Evolutionary conservation across 768 basidiomycete genomes (phyloP), one percentile per base, ranked within the genome.

Genomic region (Myochromella boudieri): DNA sequence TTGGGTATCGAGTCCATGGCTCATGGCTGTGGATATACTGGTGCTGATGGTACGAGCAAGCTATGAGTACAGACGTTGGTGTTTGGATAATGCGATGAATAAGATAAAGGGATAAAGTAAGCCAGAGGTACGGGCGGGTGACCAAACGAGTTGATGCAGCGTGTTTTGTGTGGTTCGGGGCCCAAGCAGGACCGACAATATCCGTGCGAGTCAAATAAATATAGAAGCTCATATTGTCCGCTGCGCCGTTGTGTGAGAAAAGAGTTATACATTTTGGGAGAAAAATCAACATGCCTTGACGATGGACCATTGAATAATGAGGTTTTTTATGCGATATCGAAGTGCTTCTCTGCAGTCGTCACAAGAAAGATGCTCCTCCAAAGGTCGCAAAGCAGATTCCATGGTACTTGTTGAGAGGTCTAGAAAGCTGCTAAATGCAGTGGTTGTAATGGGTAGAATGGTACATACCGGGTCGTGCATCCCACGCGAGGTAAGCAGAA

Each of bases 401-500:
- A 91, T 84, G 2, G 80, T 70, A 44, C 72, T 77, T 27, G 82
- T 83, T 15, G 87, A 86, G n/a, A 90, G 60, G 62, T 91, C 88
- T 90, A 27, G 20, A 6, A 54, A 41, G 39, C n/a, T n/a, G n/a
- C n/a, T n/a, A n/a, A n/a, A n/a, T n/a, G n/a, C n/a, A n/a, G n/a
- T n/a, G n/a, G n/a, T n/a, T n/a, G n/a, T n/a, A n/a, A n/a, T n/a
- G 33, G 3, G 42, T 28, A 28, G 20, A 14, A 21, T 3, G 38
- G 15, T 14, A 63, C 76, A 49, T 58, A 89, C 87, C 88, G 54
- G 87, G 85, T 46, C 86, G 72, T 27, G 85, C 85, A 64, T 90
- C 88, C 88, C 88, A 91, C 8, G 85, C 85, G 6, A 91, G 76
- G 66, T 90, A 90, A 9, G 88, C 88, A 1, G 84, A 81, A 18